These are phyloP conservation scores for Xerocomus minutiporus DNA, from an alignment of 1,284 basidiomycete genomes.

Conservation along the genomic window DNA sequence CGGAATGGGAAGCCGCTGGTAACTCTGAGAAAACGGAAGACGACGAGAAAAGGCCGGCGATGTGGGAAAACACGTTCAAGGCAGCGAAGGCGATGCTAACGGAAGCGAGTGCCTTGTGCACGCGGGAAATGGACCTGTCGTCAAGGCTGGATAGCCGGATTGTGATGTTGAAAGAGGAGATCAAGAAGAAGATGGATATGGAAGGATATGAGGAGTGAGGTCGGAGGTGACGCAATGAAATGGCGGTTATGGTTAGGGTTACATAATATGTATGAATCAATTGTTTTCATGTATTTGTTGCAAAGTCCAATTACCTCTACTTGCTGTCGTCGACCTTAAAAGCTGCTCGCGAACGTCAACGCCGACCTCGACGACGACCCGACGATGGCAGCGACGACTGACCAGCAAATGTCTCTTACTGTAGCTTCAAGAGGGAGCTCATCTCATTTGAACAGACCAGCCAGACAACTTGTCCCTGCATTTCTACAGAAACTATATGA, in stretches of 20 bases:
- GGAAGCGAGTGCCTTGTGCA: slow-evolving; percentile 45
- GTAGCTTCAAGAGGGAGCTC: slow-evolving; percentile 41
- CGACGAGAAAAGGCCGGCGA: slow-evolving; percentile 15
- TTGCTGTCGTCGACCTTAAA: slow-evolving; percentile 18
- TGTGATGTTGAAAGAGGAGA: slow-evolving; percentile 66
- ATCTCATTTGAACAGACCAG: slow-evolving; percentile 47
- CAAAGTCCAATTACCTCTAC: not conserved
- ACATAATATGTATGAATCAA: not conserved
- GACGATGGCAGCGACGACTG: slow-evolving; percentile 26
- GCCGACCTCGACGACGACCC: too few species aligned
- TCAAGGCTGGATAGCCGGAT: slow-evolving; percentile 66
- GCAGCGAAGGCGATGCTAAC: slow-evolving; percentile 49
- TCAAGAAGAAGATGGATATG: slow-evolving; percentile 53
- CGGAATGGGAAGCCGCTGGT: not conserved
- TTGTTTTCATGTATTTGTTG: slow-evolving; percentile 16
- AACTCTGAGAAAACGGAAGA: slow-evolving; percentile 3
- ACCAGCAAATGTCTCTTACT: slow-evolving; percentile 51
- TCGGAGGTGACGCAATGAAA: not conserved
- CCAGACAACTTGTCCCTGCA: slow-evolving; percentile 66
- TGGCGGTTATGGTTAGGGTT: slow-evolving; percentile 4
- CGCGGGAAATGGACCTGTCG: slow-evolving; percentile 56
- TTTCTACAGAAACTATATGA: slow-evolving; percentile 92
- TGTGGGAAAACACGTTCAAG: slow-evolving; percentile 49
- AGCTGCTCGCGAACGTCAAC: not conserved
- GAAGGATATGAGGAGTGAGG: slow-evolving; percentile 23